phyloP scores from a whole-genome alignment of 2,329 filamentous ascomycete species.

The Colletotrichum orchidophilum region DNA sequence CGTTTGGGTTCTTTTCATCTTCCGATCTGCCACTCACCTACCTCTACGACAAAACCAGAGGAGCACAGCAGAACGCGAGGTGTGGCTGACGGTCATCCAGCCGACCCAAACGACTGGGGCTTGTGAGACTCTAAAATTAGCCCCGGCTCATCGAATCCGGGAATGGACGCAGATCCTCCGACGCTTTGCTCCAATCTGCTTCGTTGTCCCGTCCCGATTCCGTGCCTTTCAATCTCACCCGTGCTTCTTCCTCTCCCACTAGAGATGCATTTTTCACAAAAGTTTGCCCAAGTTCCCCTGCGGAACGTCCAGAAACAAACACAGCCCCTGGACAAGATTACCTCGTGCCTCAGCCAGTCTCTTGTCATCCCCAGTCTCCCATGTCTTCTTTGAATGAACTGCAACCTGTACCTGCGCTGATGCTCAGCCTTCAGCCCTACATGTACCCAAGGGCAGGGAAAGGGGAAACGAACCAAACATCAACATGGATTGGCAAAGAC shows the following conservation, averaged over 20 bases:
- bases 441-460: neutral
- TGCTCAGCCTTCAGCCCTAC: constrained; percentile 28
- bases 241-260: neutral
- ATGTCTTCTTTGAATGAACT: neutral
- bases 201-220: neutral
- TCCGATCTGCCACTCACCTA: neutral
- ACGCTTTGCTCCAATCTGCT: neutral
- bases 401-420: neutral
- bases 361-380: neutral
- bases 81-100: neutral
- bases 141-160: neutral
- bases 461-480: neutral
- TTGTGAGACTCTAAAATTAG: constrained; percentile 17
- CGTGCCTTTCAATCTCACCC: neutral
- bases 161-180: constrained; percentile 12
- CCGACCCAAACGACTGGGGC: neutral
- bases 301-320: neutral
- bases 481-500: neutral
- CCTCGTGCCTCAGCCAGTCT: constrained; percentile 1
- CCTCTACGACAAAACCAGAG: neutral
- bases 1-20: neutral
- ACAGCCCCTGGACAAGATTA: neutral
- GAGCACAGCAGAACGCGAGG: neutral
- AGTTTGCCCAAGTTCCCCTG: neutral
- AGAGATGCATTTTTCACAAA: neutral